Evolutionary conservation across 1,284 basidiomycete genomes (phyloP), one percentile per base, ranked within the genome.

Genomic region (Phlebopus sp.): DNA sequence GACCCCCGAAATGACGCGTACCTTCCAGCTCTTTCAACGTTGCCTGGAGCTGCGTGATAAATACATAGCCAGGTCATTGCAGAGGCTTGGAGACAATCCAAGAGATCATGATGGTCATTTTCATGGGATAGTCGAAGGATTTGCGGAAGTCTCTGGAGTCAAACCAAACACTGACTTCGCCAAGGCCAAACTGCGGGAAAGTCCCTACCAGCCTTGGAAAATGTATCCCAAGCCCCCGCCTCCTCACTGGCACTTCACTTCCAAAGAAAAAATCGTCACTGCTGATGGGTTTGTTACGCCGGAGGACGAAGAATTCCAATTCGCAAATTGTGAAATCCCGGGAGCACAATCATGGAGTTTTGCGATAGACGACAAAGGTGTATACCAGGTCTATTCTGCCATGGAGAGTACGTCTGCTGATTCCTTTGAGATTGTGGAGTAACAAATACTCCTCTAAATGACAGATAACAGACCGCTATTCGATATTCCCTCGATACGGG

Each of bases 41-140:
- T 96, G 92, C 60, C 80, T 97, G 41, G 81, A 89, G 50, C 74
- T 97, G 17, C 86, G 94, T 18, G 93, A 97, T 73, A 97, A 96
- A 68, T 97, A 97, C 70, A 92, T 95, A 71, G 58, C 74, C 11
- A 78, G 81, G 46, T 96, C 93, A 1, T 78, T 84, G 7, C 94
- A 97, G 66, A 79, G 88, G 46, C 78, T 95, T 1, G 92, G 93
- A 4, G 95, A 97, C 69, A 90, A 97, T 66, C 94, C 94, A 0
- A 79, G 81, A 54, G 91, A 97, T 66, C 81, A 92, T 63, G 95
- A 97, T 57, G 88, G 82, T 0, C 58, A 71, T 13, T 92, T 92
- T 61, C 69, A 71, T 14, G 84, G 84, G 11, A 71, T 89, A 49
- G 68, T 73, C 21, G 74, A 82, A 37, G 74, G 76, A 10, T 64